Conservation (phyloP, 352 stramenopile species). For the Phytophthora foliorum region DNA sequence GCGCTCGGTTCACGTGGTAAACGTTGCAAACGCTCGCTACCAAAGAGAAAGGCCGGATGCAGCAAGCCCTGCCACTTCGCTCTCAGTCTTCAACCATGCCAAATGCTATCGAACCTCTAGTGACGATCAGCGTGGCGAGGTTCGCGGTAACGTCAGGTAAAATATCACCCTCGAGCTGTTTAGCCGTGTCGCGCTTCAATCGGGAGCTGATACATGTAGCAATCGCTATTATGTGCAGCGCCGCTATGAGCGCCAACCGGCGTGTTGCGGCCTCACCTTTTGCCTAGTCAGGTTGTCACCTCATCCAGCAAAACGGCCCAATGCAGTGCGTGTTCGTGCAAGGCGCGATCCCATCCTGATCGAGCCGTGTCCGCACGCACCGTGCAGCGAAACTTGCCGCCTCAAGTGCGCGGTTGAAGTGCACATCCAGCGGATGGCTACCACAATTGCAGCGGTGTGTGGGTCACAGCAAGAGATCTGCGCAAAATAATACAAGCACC, state of each 20-base stretch:
- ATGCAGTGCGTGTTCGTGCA: slow-evolving; percentile 28
- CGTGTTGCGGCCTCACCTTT: slow-evolving; percentile 32
- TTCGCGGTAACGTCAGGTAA: slow-evolving; percentile 8
- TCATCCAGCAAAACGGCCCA: slow-evolving; percentile 19
- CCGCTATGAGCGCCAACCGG: too few relatives aligned
- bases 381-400: slow-evolving; percentile 41
- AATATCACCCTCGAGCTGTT: neutral
- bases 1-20: slow-evolving; percentile 4
- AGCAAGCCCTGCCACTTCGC: slow-evolving; percentile 4
- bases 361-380: slow-evolving; percentile 21
- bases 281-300: slow-evolving; percentile 28
- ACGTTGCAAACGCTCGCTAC: slow-evolving; percentile 20
- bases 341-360: slow-evolving; percentile 34
- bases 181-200: too few relatives aligned
- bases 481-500: slow-evolving; percentile 37
- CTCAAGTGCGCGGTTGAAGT: slow-evolving; percentile 25
- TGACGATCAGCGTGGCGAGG: slow-evolving; percentile 1
- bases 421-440: slow-evolving; percentile 27
- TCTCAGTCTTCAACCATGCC: slow-evolving; percentile 5
- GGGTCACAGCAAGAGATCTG: slow-evolving; percentile 25
- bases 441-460: slow-evolving; percentile 12
- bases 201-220: neutral
- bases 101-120: neutral
- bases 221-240: too few relatives aligned
- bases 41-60: slow-evolving; percentile 2